Evolutionary conservation across 2,329 filamentous ascomycete genomes (phyloP).

Genomic region (Penicillium paneum): DNA sequence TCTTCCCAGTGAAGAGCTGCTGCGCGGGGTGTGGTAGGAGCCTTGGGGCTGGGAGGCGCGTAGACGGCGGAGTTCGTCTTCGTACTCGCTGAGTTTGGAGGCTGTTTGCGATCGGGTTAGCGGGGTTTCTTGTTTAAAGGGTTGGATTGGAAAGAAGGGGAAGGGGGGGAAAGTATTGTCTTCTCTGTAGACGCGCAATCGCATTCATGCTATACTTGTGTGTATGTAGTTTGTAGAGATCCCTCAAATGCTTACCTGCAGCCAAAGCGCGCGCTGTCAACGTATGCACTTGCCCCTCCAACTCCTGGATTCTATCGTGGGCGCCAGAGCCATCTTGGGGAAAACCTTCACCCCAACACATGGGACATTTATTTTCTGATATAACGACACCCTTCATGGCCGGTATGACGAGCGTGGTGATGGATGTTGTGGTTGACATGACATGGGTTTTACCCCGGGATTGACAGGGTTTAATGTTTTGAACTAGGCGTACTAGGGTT

Average conservation of each 20-base stretch:
- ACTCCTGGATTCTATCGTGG: conserved; percentile 47
- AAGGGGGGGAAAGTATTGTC: no score
- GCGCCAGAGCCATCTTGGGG: conserved; percentile 29
- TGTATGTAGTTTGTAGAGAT: background rate
- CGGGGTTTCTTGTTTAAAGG: background rate
- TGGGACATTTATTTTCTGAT: conserved; percentile 34
- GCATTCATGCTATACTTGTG: background rate
- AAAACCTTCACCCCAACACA: conserved; percentile 38
- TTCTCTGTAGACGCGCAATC: background rate
- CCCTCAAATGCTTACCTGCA: conserved; percentile 47
- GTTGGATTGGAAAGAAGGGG: background rate
- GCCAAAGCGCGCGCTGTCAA: conserved; percentile 53
- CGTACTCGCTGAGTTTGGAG: conserved; percentile 60
- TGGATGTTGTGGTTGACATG: conserved; percentile 27
- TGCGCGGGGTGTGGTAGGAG: conserved; percentile 23
- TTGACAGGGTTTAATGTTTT: conserved; percentile 1
- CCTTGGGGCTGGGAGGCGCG: conserved; percentile 28
- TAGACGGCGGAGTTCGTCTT: conserved; percentile 58
- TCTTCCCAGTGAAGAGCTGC: conserved; percentile 22
- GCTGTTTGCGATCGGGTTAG: conserved; percentile 34
- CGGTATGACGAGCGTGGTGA: conserved; percentile 34
- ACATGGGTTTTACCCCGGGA: conserved; percentile 25
- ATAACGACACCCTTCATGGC: conserved; percentile 27
- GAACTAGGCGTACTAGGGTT: background rate
- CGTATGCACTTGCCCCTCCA: conserved; percentile 54